Evolutionary conservation across 495 filamentous ascomycete species (phyloP).

Genomic region (Hypoxylon perforatum): DNA sequence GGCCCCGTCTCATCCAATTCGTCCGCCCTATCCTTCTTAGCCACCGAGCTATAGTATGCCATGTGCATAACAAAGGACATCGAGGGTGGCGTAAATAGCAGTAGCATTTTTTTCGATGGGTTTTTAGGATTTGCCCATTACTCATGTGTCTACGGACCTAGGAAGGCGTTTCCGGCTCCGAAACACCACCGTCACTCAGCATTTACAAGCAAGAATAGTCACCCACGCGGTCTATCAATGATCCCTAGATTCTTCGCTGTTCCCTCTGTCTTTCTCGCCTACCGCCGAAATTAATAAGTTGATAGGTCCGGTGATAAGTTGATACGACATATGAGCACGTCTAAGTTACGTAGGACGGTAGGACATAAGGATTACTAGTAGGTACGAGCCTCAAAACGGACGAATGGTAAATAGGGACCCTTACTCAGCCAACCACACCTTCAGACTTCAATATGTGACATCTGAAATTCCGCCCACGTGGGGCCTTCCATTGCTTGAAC

Average conservation of each 20-base stretch:
- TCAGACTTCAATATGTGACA: background rate
- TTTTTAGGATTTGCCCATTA: too few relatives aligned
- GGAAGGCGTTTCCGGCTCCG: too few relatives aligned
- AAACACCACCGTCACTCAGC: too few relatives aligned
- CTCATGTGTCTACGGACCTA: too few relatives aligned
- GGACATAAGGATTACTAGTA: conserved; percentile 32
- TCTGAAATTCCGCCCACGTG: conserved; percentile 31
- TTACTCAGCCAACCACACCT: conserved; percentile 39
- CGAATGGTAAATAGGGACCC: conserved; percentile 1
- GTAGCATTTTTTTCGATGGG: too few relatives aligned
- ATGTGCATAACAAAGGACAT: conserved; percentile 15
- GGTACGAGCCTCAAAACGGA: conserved; percentile 12
- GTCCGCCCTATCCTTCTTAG: background rate
- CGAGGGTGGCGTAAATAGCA: conserved; percentile 9
- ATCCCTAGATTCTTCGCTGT: too few relatives aligned
- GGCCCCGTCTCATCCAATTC: conserved; percentile 22
- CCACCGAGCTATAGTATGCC: conserved; percentile 15
- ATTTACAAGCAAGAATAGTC: too few relatives aligned
- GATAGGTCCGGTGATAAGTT: background rate
- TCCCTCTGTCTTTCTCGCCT: background rate
- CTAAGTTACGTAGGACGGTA: conserved; percentile 15
- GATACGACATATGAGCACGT: conserved; percentile 1
- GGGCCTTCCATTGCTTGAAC: conserved; percentile 18
- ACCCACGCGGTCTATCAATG: too few relatives aligned
- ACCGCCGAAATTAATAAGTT: conserved; percentile 16